Percentiles rank a stretch among this genome's conserved stretches.
phyloP scores from a whole-genome alignment of 2,329 filamentous ascomycete genomes.

The Clonostachys sp. region DNA sequence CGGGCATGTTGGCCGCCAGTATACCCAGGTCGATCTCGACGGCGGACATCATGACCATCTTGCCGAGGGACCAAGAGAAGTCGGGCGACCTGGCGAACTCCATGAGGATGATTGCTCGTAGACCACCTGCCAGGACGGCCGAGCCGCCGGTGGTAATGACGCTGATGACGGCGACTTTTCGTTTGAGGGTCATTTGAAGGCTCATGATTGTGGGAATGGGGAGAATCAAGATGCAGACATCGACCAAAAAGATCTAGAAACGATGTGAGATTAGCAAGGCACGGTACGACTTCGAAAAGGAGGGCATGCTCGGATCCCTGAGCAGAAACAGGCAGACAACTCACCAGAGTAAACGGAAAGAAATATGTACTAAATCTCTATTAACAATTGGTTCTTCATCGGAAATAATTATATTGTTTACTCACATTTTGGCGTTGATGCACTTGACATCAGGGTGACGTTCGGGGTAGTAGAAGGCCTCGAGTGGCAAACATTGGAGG shows the following conservation, averaged over 20 bases:
- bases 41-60: slow-evolving; percentile 1
- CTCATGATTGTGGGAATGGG: background rate
- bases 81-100: slow-evolving; percentile 1
- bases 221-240: slow-evolving; percentile 1
- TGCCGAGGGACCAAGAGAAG: slow-evolving; percentile 2
- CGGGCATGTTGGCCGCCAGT: slow-evolving; percentile 1
- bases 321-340: background rate
- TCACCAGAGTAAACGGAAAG: background rate
- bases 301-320: no score
- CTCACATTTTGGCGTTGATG: background rate
- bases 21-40: slow-evolving; percentile 2
- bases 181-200: background rate
- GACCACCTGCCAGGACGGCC: slow-evolving; percentile 1
- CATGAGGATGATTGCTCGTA: slow-evolving; percentile 1
- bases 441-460: background rate
- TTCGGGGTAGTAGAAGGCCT: background rate
- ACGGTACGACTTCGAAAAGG: background rate
- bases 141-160: slow-evolving; percentile 1
- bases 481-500: slow-evolving; percentile 1
- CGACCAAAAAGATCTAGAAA: slow-evolving; percentile 1
- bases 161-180: background rate
- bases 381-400: background rate
- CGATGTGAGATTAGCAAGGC: background rate
- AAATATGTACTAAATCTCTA: background rate
- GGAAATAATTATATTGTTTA: background rate